Evolutionary conservation across 768 basidiomycete genomes (phyloP), one percentile per base, ranked within the genome.

Genomic region (Leccinellum albellum): DNA sequence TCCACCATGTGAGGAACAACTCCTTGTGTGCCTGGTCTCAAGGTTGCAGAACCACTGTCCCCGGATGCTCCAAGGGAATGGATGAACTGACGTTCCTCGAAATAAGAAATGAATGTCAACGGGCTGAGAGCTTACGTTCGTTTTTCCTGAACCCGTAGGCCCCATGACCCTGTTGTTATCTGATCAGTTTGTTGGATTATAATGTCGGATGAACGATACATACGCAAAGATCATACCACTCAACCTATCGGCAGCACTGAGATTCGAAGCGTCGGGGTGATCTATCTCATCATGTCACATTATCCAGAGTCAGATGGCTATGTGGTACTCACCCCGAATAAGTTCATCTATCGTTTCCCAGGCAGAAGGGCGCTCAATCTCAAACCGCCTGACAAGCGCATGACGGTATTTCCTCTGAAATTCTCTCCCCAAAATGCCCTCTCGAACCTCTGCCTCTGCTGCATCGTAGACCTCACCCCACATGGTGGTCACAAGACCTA

Each of bases 401-500:
- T 32, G 2, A 20, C 46, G 8, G 1, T 35, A 23, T 28, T 28
- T 35, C 44, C 28, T 51, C 14, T 35, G 29, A 3, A 53, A 53
- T 7, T 31, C 56, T n/a, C 50, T 20, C 15, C 52, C 50, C 32
- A 60, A n/a, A 15, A 46, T 2, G 2, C n/a, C 10, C n/a, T 60
- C 59, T 32, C 51, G 29, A 23, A 3, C 13, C 29, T 50, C 29
- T 24, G 56, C 59, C 20, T 53, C 51, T 10, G 13, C 42, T 29
- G 0, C 23, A 50, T 58, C 32, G 21, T 20, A 6, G 29, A 53
- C 33, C 13, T 57, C 15, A 51, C 58, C 51, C 56, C 59, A 58
- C 59, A 60, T 53, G 3, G 59, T 58, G n/a, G 56, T 60, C 23
- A 58, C 28, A 2, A 60, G 49, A 31, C 59, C 54, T 51, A 50